phyloP scores from a whole-genome alignment of 2,329 filamentous ascomycete species.

The Aspergillus phoenicis region DNA sequence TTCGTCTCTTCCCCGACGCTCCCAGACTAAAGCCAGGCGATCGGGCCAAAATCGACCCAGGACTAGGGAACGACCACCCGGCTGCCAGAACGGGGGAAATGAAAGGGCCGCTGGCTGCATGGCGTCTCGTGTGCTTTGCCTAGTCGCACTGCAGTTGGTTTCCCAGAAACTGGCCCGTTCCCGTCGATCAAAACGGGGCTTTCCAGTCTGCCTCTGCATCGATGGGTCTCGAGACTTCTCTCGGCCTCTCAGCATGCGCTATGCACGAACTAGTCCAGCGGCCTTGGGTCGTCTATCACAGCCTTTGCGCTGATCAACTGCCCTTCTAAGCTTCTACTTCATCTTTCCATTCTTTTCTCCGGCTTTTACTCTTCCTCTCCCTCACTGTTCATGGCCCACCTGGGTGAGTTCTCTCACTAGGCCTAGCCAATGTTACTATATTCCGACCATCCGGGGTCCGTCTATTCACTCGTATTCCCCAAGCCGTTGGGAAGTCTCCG shows the following conservation, averaged over 20 bases:
- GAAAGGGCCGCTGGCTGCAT: neutral
- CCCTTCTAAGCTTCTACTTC: neutral
- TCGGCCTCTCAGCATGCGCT: neutral
- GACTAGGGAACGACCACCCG: neutral
- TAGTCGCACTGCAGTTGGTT: neutral
- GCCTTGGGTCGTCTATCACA: neutral
- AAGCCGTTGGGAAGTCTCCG: neutral
- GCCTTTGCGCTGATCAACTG: neutral
- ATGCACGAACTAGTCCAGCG: neutral
- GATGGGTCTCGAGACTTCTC: neutral
- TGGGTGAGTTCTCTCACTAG: neutral
- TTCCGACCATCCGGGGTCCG: neutral
- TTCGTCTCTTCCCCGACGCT: too few species aligned
- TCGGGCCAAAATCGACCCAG: neutral
- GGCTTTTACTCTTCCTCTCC: neutral
- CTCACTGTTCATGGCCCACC: neutral
- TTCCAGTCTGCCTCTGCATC: neutral
- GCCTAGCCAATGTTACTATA: conserved; percentile 1
- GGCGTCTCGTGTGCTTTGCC: neutral
- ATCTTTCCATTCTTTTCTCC: neutral
- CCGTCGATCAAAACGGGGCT: neutral
- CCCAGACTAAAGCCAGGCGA: too few species aligned
- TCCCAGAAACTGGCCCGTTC: neutral
- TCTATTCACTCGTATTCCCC: neutral
- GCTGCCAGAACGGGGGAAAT: neutral